Percentiles rank a stretch among this genome's conserved stretches.
Conservation (phyloP, 1,139 yeast species). For the Yamadazyma taylorii region DNA sequence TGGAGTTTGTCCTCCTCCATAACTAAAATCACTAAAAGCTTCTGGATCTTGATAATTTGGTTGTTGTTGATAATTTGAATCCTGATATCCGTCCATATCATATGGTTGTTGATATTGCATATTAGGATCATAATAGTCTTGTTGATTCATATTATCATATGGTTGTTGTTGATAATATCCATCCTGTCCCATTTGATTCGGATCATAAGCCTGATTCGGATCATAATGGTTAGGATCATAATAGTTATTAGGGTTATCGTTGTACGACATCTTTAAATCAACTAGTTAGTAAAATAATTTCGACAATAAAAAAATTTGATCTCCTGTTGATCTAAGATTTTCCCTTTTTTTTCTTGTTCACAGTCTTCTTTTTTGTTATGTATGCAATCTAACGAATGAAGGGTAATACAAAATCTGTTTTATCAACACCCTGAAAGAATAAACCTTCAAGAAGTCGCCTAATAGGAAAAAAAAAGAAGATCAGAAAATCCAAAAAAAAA, state of each 20-base stretch:
- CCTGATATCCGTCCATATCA: conserved; percentile 50
- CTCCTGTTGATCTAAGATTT: neutral
- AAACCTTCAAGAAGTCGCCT: too few species aligned
- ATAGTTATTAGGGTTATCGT: conserved; percentile 48
- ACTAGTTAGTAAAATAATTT: conserved; percentile 22
- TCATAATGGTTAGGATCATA: conserved; percentile 47
- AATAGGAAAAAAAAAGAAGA: too few species aligned
- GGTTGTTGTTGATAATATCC: conserved; percentile 52
- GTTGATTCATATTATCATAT: conserved; percentile 33
- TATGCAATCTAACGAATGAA: conserved; percentile 1
- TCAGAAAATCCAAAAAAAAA: neutral
- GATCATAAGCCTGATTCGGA: conserved; percentile 40
- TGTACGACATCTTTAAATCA: conserved; percentile 44
- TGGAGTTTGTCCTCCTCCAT: conserved; percentile 70
- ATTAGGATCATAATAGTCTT: conserved; percentile 47
- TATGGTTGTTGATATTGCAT: conserved; percentile 55
- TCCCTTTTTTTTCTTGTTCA: too few species aligned
- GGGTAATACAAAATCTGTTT: neutral
- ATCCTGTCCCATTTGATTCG: conserved; percentile 41
- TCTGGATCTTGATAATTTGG: conserved; percentile 62
- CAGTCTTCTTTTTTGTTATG: too few species aligned
- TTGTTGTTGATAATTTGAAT: conserved; percentile 44
- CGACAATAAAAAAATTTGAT: neutral
- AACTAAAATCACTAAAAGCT: conserved; percentile 75
- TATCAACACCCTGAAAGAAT: too few species aligned